Evolutionary conservation across 1,284 basidiomycete species (phyloP).

Genomic region (Gymnopus androsaceus): DNA sequence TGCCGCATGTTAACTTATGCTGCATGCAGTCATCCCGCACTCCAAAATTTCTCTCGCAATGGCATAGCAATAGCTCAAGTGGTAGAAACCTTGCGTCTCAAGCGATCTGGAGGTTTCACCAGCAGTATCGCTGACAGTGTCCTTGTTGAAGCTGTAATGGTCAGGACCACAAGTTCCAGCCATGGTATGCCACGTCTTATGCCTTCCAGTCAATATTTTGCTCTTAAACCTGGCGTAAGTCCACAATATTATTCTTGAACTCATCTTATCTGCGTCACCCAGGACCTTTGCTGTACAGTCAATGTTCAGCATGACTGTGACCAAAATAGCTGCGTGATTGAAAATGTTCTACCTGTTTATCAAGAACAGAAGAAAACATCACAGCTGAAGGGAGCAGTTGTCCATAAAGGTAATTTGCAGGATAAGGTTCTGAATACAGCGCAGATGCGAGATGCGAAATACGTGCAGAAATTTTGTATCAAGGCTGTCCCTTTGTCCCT

Average conservation of each 20-base stretch:
- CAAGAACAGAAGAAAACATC: slow-evolving; percentile 3
- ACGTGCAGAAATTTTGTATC: not conserved
- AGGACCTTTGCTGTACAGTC: slow-evolving; percentile 2
- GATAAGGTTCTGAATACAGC: slow-evolving; percentile 9
- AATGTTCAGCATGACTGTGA: slow-evolving; percentile 11
- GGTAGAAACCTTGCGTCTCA: not conserved
- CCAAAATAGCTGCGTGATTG: not conserved
- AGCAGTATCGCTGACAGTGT: not conserved
- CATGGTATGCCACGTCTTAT: slow-evolving; percentile 8
- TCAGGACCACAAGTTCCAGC: not conserved
- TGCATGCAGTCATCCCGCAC: too few relatives aligned
- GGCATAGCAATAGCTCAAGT: not conserved
- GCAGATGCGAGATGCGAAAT: slow-evolving; percentile 11
- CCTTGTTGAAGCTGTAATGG: not conserved
- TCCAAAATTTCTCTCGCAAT: not conserved
- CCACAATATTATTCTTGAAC: not conserved
- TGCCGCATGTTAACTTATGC: too few relatives aligned
- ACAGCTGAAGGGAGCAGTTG: not conserved
- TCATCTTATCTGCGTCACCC: not conserved
- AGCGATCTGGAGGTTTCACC: not conserved
- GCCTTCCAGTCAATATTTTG: not conserved
- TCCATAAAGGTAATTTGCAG: not conserved
- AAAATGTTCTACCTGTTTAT: not conserved
- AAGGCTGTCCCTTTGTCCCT: not conserved
- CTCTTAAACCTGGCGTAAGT: not conserved